Evolutionary conservation across 2,329 filamentous ascomycete genomes (phyloP).

Genomic region (Cladophialophora psammophila): DNA sequence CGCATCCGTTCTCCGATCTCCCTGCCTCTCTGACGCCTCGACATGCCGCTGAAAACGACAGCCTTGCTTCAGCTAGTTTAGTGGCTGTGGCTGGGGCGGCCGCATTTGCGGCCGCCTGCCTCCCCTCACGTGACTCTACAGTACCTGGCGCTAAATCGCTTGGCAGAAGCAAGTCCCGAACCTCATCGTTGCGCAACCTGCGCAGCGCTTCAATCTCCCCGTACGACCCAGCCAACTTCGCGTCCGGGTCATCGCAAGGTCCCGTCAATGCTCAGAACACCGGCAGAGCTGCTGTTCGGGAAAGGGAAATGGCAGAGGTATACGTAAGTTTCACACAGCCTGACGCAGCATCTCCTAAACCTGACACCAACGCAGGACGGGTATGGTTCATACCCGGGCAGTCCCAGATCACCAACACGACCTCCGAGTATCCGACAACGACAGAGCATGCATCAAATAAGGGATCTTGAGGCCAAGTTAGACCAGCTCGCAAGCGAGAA

Average conservation of each 20-base stretch:
- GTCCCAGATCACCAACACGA: constrained; percentile 89
- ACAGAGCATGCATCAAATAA: constrained; percentile 93
- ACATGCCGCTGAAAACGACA: constrained; percentile 51
- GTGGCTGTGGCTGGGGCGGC: constrained; percentile 28
- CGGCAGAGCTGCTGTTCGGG: constrained; percentile 61
- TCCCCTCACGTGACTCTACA: constrained; percentile 34
- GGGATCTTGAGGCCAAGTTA: constrained; percentile 83
- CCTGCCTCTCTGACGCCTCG: constrained; percentile 40
- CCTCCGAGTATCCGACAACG: constrained; percentile 95
- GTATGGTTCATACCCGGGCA: constrained; percentile 83
- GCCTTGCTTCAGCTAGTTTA: constrained; percentile 40
- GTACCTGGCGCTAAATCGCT: constrained; percentile 37
- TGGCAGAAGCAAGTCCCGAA: constrained; percentile 55
- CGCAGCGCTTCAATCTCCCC: constrained; percentile 44
- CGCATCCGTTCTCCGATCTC: constrained; percentile 16
- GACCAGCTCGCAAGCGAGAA: constrained; percentile 89
- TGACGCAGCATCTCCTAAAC: neutral
- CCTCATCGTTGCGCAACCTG: constrained; percentile 45
- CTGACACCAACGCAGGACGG: constrained; percentile 71
- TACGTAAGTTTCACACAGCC: constrained; percentile 72
- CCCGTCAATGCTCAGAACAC: constrained; percentile 88
- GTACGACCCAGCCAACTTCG: constrained; percentile 27
- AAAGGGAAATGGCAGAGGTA: constrained; percentile 89
- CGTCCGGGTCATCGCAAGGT: constrained; percentile 32
- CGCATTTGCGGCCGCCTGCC: constrained; percentile 23